Conservation (phyloP, 208 protist genomes). For the Tetramitus jugosus region DNA sequence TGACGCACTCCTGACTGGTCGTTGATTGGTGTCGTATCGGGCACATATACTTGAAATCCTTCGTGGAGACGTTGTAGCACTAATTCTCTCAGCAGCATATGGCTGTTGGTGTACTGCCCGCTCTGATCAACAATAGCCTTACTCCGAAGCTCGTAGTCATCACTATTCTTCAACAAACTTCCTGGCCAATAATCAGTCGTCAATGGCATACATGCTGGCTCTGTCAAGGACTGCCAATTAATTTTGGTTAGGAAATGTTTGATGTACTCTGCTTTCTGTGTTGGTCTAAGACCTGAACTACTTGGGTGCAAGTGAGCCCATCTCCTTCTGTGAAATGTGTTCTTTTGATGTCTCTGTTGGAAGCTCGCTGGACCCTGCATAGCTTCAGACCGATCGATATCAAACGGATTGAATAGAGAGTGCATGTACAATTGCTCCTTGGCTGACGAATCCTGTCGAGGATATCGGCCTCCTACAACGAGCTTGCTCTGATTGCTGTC, state of each 20-base stretch:
- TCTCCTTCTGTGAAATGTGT: slow-evolving; percentile 12
- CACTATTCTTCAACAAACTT: background rate
- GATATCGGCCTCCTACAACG: too few species aligned
- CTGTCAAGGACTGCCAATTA: slow-evolving; percentile 16
- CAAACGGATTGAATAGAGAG: too few species aligned
- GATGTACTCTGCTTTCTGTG: slow-evolving; percentile 11
- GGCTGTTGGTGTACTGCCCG: background rate
- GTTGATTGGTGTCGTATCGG: background rate
- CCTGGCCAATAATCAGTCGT: slow-evolving; percentile 24
- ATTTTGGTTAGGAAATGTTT: slow-evolving; percentile 3
- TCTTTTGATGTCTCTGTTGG: background rate
- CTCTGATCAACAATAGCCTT: background rate
- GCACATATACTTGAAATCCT: slow-evolving; percentile 11
- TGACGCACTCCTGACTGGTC: too few species aligned
- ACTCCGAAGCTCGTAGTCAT: background rate
- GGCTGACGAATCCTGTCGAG: too few species aligned
- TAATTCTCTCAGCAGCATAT: slow-evolving; percentile 13
- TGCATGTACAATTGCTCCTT: too few species aligned
- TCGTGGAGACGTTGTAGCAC: slow-evolving; percentile 17
- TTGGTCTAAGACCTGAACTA: background rate
- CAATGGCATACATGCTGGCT: slow-evolving; percentile 16
- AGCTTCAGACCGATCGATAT: too few species aligned
- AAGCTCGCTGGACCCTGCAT: background rate
- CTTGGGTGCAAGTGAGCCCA: slow-evolving; percentile 8
- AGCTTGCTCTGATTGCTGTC: too few species aligned